Evolutionary conservation across 257 asterid genomes (phyloP).

Genomic region (Parsonsia alboflavescens): DNA sequence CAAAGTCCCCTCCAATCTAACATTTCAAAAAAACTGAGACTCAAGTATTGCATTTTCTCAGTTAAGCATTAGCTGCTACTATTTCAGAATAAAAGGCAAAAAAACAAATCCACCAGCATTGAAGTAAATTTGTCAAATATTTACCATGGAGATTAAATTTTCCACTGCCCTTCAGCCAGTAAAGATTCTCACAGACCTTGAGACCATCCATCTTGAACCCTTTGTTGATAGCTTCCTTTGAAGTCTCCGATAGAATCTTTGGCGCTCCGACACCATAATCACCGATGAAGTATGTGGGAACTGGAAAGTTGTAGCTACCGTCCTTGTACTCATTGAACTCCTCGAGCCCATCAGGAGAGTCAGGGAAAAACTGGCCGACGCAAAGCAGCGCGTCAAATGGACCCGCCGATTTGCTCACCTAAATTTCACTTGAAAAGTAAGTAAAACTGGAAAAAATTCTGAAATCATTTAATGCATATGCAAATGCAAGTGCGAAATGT

Average conservation of each 20-base stretch:
- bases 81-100: not conserved
- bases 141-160: conserved; percentile 74
- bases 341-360: conserved; percentile 56
- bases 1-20: not conserved
- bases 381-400: conserved; percentile 91
- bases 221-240: conserved; percentile 58
- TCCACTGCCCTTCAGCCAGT: conserved; percentile 93
- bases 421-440: conserved; percentile 17
- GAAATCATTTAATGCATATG: conserved; percentile 2
- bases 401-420: conserved; percentile 97
- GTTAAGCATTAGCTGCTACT: not conserved
- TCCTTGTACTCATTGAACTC: conserved; percentile 73
- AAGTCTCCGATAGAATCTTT: conserved; percentile 49
- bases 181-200: conserved; percentile 71
- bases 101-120: not conserved
- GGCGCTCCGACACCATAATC: conserved; percentile 80
- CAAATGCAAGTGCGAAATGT: not conserved
- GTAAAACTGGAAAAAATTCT: not conserved
- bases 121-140: not conserved
- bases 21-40: not conserved
- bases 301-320: conserved; percentile 57
- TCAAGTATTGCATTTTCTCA: not conserved
- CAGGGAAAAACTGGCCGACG: conserved; percentile 94
- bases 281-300: conserved; percentile 88
- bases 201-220: conserved; percentile 98